A percentile compares a stretch with the other conserved stretches of the same genome.
Evolutionary conservation across 805 yeast species (phyloP).

Genomic region (Cyberlindnera amylophila): DNA sequence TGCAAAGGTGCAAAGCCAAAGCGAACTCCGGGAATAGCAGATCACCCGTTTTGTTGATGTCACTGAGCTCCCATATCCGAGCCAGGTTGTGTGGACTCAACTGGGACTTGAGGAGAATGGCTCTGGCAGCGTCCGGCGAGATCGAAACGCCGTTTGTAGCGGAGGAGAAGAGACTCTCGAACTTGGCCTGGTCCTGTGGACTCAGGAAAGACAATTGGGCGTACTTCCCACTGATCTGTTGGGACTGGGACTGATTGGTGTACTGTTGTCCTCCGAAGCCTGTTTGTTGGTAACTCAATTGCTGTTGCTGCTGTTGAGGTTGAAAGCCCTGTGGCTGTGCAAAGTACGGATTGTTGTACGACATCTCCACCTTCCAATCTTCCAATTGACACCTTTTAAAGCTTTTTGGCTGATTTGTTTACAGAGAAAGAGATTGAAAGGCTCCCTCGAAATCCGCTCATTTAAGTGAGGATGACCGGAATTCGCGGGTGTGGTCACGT

Average conservation of each 20-base stretch:
- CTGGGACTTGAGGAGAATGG: conserved; percentile 75
- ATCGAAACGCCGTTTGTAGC: conserved; percentile 59
- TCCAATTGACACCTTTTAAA: no score
- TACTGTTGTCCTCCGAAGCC: background rate
- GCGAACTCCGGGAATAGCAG: conserved; percentile 93
- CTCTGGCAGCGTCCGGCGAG: conserved; percentile 71
- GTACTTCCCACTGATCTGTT: conserved; percentile 1
- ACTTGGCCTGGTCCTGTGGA: conserved; percentile 78
- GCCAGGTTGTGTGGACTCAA: conserved; percentile 72
- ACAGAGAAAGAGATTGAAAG: no score
- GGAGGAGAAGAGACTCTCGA: conserved; percentile 76
- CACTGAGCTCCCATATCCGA: conserved; percentile 86
- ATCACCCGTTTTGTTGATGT: conserved; percentile 80
- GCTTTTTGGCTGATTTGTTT: no score
- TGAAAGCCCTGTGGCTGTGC: conserved; percentile 2
- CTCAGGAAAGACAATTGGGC: conserved; percentile 76
- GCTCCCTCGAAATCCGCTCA: no score
- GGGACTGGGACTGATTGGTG: conserved; percentile 3
- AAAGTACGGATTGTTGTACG: conserved; percentile 3
- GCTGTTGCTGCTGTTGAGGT: conserved; percentile 14
- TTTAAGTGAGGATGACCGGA: no score
- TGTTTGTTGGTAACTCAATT: conserved; percentile 6
- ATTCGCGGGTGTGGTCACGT: no score
- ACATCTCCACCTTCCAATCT: no score
- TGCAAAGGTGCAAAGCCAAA: conserved; percentile 83